Base-by-base conservation (phyloP, 495 filamentous ascomycete species). In the Lasiosphaeria ovina region DNA sequence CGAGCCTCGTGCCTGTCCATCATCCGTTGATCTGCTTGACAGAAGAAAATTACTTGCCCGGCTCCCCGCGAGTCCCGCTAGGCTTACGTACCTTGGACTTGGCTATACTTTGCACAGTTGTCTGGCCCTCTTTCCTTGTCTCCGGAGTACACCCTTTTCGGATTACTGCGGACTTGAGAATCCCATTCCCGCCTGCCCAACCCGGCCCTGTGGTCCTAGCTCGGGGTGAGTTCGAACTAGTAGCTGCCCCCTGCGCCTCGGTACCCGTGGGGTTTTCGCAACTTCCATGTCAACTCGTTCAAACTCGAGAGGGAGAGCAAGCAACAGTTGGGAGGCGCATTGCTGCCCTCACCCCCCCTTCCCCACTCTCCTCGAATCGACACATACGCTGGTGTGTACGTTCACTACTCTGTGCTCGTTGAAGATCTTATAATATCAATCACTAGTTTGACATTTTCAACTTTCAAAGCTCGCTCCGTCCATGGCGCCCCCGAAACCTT, bases 211-310 rank as follows among this genome's bases (percentile, higher is more conserved):
- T 54, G 52, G 52, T 11, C 40, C 35, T 14, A 35, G 33, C 16
- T n/a, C 47, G n/a, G 60, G 56, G 47, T 54, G 24, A 2, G 24
- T 54, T 62, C 60, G 60, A 57, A 38, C 60, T 48, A 17, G 24
- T 48, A 17, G 24, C 54, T 24, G 24, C 12, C 33, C 35, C 53
- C 60, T 62, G 60, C 60, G n/a, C 55, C 54, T 55, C 38, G 60
- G 60, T 53, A 53, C 44, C 16, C 44, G 44, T 11, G 2, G 38
- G 38, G 44, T 11, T 47, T 47, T 47, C 44, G 44, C 44, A n/a
- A 14, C 44, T 14, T 47, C 44, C 44, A n/a, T 47, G 5, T 47
- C 44, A 5, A 11, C 11, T n/a, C 12, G 38, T 42, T 12, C 12
- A 42, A 7, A 42, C 38, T 42, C 2, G 24, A 24, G 24, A 24